Evolutionary conservation across 257 asterid species (phyloP), one percentile per base, ranked within the genome.

Genomic region (Solanum arcanum): DNA sequence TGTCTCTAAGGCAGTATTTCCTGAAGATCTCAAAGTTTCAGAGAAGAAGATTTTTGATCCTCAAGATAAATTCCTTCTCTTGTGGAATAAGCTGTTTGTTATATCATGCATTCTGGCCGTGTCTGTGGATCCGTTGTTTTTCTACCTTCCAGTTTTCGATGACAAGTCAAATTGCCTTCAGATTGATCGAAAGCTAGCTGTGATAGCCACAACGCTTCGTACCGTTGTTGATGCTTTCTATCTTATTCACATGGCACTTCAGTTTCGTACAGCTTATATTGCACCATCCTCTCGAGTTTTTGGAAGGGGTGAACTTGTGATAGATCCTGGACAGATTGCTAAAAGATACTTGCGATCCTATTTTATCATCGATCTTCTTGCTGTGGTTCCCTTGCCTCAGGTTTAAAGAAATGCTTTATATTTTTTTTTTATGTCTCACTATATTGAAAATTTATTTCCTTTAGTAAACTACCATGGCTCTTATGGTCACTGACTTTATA

Each of bases 261-360:
- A 97, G 78, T 97, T 97, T 88, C 94, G 98, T 20, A 96, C 99
- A 42, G 99, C 99, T 83, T 97, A 92, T 78, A 95, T 97, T 86
- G 99, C 99, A 35, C 99, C 99, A 84, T 97, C 99, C 25, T 97
- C 99, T 90, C 95, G 99, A 69, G 99, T 97, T 82, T 97, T 97
- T 91, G 99, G 99, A 66, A 91, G 99, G 87, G 99, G 99, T 35
- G 99, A 97, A 86, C 98, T 97, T 46, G 99, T 97, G 81, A 96
- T 96, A 84, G 99, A 97, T 91, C 98, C 99, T 80, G 89, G 86
- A 69, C 93, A 97, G 82, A 97, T 97, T 75, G 99, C 99, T 11
- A 86, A 64, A 37, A 93, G 98, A 75, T 97, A 96, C 83, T 83
- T 96, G 56, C 94, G 90, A 73, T 95, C 98, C 29, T 95, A 97